Base-by-base conservation (phyloP, 2,329 filamentous ascomycete genomes). In the Hortaea sp. region DNA sequence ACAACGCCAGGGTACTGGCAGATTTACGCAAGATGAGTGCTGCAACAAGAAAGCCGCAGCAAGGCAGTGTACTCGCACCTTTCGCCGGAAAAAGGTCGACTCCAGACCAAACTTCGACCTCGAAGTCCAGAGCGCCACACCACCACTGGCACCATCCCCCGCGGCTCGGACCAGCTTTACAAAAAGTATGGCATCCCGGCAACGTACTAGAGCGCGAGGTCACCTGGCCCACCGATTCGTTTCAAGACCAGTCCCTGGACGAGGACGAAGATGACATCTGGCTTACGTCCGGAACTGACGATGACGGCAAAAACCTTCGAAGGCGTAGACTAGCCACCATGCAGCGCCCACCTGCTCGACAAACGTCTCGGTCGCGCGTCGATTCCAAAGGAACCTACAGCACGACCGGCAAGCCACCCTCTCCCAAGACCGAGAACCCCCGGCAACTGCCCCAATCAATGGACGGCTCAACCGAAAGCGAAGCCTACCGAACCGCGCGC, bases 281-380 rank as follows among this genome's bases (percentile, higher is more conserved):
- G 61, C 51, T 63, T 20, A 64, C 61, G 0, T 52, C 53, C 1
- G 58, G 62, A 1, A 46, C 53, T 1, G 57, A 62, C 1, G 42
- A 49, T 29, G 48, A 54, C 9, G 12, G 35, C 5, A 47, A 41
- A 20, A 40, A 39, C n/a, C 43, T 31, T 13, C 42, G 40, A 27
- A 41, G 29, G 2, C 44, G 43, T 13, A 45, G 39, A 37, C 41
- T 34, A 42, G 44, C 27, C 39, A 37, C 10, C 39, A 11, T 41
- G 41, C 32, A 2, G 32, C 49, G 55, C 32, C 49, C 54, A 12
- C 48, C 51, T 9, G 53, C 47, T 13, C 50, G 54, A n/a, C 54
- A 57, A 32, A 52, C 53, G 7, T 57, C 55, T 27, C 45, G 53
- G 7, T 52, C 57, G 4, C 38, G 48, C 27, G 41, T 51, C 6